phyloP scores from a whole-genome alignment of 257 asterid species.

The Solanum gracilifrons region DNA sequence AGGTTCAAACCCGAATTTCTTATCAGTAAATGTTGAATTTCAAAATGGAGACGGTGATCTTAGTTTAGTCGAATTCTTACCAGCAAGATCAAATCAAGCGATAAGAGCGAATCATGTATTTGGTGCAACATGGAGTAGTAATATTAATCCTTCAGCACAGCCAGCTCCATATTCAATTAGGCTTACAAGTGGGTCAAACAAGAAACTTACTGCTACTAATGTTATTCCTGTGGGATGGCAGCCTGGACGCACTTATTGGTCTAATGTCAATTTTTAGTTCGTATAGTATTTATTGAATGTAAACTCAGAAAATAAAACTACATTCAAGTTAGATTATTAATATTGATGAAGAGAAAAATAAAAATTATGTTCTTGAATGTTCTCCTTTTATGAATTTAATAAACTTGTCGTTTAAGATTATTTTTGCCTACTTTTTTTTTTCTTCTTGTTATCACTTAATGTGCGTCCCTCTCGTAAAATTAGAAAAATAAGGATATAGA shows the following conservation, averaged over 20 bases:
- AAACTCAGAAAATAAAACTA: background rate
- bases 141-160: background rate
- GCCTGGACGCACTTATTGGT: background rate
- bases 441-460: no score
- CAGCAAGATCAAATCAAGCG: background rate
- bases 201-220: background rate
- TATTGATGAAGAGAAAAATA: background rate
- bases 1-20: slow-evolving; percentile 10
- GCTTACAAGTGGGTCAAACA: background rate
- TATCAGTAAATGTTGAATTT: slow-evolving; percentile 20
- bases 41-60: slow-evolving; percentile 17
- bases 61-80: background rate
- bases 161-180: background rate
- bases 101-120: background rate
- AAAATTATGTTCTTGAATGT: no score
- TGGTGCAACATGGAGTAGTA: background rate
- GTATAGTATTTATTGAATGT: background rate
- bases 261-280: background rate
- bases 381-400: no score
- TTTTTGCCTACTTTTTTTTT: no score
- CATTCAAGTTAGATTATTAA: background rate
- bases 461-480: no score
- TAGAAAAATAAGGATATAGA: no score
- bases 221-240: background rate
- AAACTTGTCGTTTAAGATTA: no score